Percentiles rank a stretch among this genome's conserved stretches.
phyloP scores from a whole-genome alignment of 306 rosid species.

The Citrullus amarus region DNA sequence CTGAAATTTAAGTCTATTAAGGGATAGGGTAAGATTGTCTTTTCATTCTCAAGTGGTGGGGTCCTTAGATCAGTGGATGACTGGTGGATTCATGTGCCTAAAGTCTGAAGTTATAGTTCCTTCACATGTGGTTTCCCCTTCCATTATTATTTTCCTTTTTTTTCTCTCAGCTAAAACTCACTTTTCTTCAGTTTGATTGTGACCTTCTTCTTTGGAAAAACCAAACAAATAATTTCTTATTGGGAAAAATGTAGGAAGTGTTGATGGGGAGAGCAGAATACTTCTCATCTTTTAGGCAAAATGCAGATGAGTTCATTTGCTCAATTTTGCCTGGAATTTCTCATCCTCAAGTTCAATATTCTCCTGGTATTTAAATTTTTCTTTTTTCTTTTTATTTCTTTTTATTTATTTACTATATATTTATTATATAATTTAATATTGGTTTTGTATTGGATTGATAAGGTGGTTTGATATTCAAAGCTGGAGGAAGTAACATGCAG shows the following conservation, averaged over 20 bases:
- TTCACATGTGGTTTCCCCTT: conserved; percentile 4
- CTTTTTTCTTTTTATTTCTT: neutral
- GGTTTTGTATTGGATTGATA: neutral
- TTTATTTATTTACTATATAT: neutral
- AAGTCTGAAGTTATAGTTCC: conserved; percentile 5
- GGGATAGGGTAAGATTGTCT: neutral
- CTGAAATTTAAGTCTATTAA: neutral
- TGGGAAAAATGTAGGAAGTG: conserved; percentile 49
- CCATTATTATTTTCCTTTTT: neutral
- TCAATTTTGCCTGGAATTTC: conserved; percentile 82
- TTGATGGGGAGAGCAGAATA: conserved; percentile 83
- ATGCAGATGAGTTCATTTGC: conserved; percentile 84
- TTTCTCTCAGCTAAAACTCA: neutral
- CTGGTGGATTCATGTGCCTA: conserved; percentile 7
- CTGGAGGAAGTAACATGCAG: conserved; percentile 98
- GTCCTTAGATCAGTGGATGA: neutral
- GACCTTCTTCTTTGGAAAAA: neutral
- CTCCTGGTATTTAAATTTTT: conserved; percentile 46
- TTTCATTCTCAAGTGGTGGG: neutral
- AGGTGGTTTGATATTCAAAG: conserved; percentile 94
- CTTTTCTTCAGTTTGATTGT: conserved; percentile 1
- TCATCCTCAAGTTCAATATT: conserved; percentile 84
- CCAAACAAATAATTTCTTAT: neutral
- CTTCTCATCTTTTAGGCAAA: conserved; percentile 65
- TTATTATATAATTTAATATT: neutral